These are phyloP conservation scores for Magnolia kwangsiensis DNA, from an alignment of 164 flowering plant genomes.

Conservation along the genomic window DNA sequence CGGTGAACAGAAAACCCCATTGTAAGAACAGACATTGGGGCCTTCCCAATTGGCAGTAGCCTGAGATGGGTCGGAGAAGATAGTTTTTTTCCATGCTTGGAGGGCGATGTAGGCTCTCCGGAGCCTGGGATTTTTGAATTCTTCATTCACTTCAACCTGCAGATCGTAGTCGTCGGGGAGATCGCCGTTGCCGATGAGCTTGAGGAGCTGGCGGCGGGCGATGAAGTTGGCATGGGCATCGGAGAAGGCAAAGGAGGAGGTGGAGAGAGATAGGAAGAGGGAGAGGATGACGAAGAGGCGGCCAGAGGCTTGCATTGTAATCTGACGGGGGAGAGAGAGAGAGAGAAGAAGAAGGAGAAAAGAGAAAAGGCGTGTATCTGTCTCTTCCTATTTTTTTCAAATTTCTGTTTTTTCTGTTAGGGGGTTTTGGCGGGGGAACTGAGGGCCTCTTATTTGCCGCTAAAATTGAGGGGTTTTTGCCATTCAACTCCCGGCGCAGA, in stretches of 20 bases:
- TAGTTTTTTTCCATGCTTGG: constrained; percentile 65
- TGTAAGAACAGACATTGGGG: constrained; percentile 57
- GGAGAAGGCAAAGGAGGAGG: constrained; percentile 29
- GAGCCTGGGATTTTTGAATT: constrained; percentile 50
- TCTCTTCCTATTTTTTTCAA: neutral
- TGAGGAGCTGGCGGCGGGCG: constrained; percentile 40
- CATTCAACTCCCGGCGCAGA: no score
- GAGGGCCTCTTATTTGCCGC: neutral
- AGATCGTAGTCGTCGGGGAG: constrained; percentile 33
- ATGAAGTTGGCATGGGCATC: constrained; percentile 42
- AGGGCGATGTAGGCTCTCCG: constrained; percentile 54
- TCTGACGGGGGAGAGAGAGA: neutral
- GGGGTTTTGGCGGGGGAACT: neutral
- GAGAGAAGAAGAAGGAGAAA: neutral
- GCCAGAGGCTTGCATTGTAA: constrained; percentile 9
- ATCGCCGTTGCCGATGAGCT: constrained; percentile 26
- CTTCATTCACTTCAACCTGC: constrained; percentile 20
- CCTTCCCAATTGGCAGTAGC: constrained; percentile 67
- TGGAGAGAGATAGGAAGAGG: constrained; percentile 10
- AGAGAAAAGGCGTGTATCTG: neutral
- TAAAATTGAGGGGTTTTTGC: no score
- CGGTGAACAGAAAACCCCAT: constrained; percentile 59
- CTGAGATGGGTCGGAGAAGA: constrained; percentile 64
- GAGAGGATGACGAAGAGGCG: constrained; percentile 8
- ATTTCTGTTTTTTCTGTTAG: constrained; percentile 4